Base-by-base conservation (phyloP, 2,329 filamentous ascomycete species). In the Colletotrichum falcatum region DNA sequence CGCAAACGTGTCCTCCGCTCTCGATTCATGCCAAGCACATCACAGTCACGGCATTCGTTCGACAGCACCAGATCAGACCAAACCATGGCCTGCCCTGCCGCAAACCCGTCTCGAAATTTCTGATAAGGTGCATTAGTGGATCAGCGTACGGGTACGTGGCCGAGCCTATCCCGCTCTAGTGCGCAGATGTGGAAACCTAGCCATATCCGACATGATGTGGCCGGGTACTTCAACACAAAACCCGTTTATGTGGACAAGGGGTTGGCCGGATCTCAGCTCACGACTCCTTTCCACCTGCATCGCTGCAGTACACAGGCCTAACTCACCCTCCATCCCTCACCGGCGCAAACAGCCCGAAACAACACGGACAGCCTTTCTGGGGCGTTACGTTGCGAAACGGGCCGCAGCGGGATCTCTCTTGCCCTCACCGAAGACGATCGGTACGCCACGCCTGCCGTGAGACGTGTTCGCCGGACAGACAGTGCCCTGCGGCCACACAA, bases 51-150 rank as follows among this genome's bases (percentile, higher is more conserved):
- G 30, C 6, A 18, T 44, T 37, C 48, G 53, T 48, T 54, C 33
- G 44, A 60, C 26, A 12, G 44, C 62, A 37, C 23, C 54, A 48
- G 58, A 68, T 53, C 42, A 62, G 44, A 49, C 58, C 51, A 49
- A 44, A 33, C 30, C 30, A 59, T 71, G 65, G 65, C 58, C 65
- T 68, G 64, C 48, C 67, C 68, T 63, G 65, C 59, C 68, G 68
- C 51, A 68, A 63, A 59, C 59, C 33, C 53, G 53, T 49, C 64
- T 62, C 53, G 68, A 71, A 71, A 63, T 44, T 70, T 68, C 54
- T 67, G 64, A 71, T 55, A 53, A 71, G 59, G 64, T 71, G 64
- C 68, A 71, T 71, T 71, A 71, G 68, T 71, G 68, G 68, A 71
- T 71, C 68, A 67, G 68, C 23, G 55, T 59, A 71, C 68, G 53